Percentiles rank a stretch among this genome's conserved stretches.
Conservation (phyloP, 2,329 filamentous ascomycete genomes). For the Gaeumannomyces sp. region DNA sequence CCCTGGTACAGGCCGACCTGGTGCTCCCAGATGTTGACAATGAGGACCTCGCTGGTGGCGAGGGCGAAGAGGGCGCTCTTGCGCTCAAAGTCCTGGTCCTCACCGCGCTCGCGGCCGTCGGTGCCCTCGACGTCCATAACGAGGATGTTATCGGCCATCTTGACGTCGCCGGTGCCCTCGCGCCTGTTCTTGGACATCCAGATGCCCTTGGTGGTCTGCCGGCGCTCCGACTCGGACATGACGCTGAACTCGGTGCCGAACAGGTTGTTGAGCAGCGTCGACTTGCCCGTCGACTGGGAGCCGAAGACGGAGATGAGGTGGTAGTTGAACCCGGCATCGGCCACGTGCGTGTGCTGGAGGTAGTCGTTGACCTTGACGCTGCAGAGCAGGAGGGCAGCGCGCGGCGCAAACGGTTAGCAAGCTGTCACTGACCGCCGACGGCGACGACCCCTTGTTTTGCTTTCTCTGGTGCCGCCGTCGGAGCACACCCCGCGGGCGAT, state of each 20-base stretch:
- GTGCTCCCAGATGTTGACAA: slow-evolving; percentile 99
- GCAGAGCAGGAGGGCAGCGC: slow-evolving; percentile 13
- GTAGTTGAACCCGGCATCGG: slow-evolving; percentile 94
- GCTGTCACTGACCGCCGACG: neutral
- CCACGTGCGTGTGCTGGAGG: slow-evolving; percentile 70
- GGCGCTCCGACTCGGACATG: slow-evolving; percentile 90
- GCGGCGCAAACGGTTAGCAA: slow-evolving; percentile 13
- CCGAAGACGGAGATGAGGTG: slow-evolving; percentile 98
- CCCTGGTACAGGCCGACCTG: slow-evolving; percentile 97
- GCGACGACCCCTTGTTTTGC: neutral
- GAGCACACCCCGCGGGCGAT: neutral
- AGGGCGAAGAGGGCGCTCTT: slow-evolving; percentile 97
- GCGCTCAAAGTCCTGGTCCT: slow-evolving; percentile 98
- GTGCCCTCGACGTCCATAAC: slow-evolving; percentile 99
- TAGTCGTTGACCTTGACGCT: slow-evolving; percentile 78
- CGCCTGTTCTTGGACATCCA: slow-evolving; percentile 98
- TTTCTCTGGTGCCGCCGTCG: neutral
- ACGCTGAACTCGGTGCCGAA: slow-evolving; percentile 96
- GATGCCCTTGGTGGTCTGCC: slow-evolving; percentile 98
- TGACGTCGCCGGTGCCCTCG: slow-evolving; percentile 39
- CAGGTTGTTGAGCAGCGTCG: slow-evolving; percentile 89
- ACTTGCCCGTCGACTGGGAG: slow-evolving; percentile 97
- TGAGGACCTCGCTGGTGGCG: slow-evolving; percentile 94
- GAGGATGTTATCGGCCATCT: slow-evolving; percentile 94
- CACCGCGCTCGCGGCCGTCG: slow-evolving; percentile 89